Conservation (phyloP, 148 eudicot genomes). For the Chenopodium formosanum region DNA sequence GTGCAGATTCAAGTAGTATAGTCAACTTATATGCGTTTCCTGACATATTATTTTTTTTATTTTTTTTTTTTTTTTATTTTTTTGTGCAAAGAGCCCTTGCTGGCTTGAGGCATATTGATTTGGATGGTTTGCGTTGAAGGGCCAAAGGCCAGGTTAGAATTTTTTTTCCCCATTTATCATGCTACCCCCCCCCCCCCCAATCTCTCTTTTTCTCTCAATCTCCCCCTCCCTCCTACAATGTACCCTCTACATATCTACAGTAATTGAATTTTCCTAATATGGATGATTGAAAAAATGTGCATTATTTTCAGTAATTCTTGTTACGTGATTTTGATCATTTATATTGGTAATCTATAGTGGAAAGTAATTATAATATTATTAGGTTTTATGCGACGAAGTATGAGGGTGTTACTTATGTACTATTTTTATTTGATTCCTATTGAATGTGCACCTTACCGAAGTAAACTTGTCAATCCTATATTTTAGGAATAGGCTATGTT, state of each 20-base stretch:
- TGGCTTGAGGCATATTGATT: conserved; percentile 74
- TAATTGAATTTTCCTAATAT: too few relatives aligned
- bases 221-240: too few relatives aligned
- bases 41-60: neutral
- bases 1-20: neutral
- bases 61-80: neutral
- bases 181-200: neutral
- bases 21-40: neutral
- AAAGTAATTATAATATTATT: too few relatives aligned
- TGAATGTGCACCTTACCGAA: neutral
- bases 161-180: neutral
- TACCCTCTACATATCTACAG: too few relatives aligned
- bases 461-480: neutral
- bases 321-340: too few relatives aligned
- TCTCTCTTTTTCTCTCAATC: too few relatives aligned
- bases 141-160: conserved; percentile 79
- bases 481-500: too few relatives aligned
- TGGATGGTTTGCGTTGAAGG: conserved; percentile 96
- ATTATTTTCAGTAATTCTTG: too few relatives aligned
- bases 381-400: neutral
- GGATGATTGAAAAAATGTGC: too few relatives aligned
- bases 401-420: neutral
- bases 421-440: neutral
- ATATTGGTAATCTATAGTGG: too few relatives aligned
- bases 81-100: conserved; percentile 82